Evolutionary conservation across 192 early-diverging fungal species (phyloP), one percentile per base, ranked within the genome.

Genomic region (Backusella australiensis): DNA sequence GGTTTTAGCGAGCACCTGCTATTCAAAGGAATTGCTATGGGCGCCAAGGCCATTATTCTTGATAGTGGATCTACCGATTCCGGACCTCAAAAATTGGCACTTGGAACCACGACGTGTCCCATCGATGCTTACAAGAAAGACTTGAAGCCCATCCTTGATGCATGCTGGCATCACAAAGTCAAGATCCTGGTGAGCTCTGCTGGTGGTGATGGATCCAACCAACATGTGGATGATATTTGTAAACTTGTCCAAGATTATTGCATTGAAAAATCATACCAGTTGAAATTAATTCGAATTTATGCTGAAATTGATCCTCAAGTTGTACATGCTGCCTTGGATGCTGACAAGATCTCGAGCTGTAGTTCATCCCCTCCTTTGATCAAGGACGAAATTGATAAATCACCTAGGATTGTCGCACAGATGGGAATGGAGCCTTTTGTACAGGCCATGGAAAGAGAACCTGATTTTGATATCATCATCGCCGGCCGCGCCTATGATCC

Each of bases 361-460:
- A 67, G 75, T 0, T 44, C 75, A 34, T 65, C 44, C 6, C 75
- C 66, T 17, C 6, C 66, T 21, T 35, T 75, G 14, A 7, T 21
- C 3, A 19, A 69, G 19, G 34, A n/a, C 0, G 75, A 75, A 21
- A 65, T 75, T 35, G 29, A 39, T 26, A 14, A 49, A 19, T 23
- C 75, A 0, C 35, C 41, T 23, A 36, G 23, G 1, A 75, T 75
- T 49, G 75, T 75, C n/a, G 75, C 66, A 6, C 75, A 75, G 49
- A 75, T 75, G 65, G 75, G 75, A 34, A 69, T 69, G 67, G 75
- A 75, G 19, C 75, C 75, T 0, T 75, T 69, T 29, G 11, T 75
- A 35, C 44, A 35, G 2, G 75, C 67, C 9, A 67, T 75, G n/a
- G 38, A 75, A 36, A 36, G 46, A 4, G n/a, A 75, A 4, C 75